phyloP scores from a whole-genome alignment of 2,329 filamentous ascomycete genomes.

The Pseudocercospora vitis region DNA sequence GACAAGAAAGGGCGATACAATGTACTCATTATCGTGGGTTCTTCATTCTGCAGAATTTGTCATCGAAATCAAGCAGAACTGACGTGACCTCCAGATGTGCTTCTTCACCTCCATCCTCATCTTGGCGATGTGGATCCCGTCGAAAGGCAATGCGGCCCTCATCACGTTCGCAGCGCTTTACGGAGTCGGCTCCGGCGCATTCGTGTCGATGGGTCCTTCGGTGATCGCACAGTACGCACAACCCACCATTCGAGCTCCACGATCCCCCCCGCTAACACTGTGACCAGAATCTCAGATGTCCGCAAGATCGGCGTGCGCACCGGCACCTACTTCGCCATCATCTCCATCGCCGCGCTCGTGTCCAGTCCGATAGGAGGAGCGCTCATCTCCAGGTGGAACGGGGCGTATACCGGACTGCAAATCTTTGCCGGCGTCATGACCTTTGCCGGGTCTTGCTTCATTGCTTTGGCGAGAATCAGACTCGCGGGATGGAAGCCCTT shows the following conservation, averaged over 20 bases:
- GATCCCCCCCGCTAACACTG: not conserved
- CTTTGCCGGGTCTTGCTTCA: constrained; percentile 44
- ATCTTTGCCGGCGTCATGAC: constrained; percentile 63
- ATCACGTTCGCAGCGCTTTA: constrained; percentile 67
- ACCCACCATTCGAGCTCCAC: constrained; percentile 49
- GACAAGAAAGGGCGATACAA: constrained; percentile 58
- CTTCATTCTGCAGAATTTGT: constrained; percentile 19
- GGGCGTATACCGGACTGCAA: constrained; percentile 60
- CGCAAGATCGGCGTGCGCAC: constrained; percentile 67
- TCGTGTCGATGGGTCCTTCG: constrained; percentile 62
- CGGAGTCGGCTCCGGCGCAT: constrained; percentile 68
- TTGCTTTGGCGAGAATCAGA: constrained; percentile 40
- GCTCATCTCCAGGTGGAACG: constrained; percentile 53
- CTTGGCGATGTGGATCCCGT: constrained; percentile 58
- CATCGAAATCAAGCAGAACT: constrained; percentile 38
- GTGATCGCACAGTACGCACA: constrained; percentile 58
- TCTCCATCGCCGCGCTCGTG: constrained; percentile 64
- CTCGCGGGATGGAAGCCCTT: constrained; percentile 34
- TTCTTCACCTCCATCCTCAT: constrained; percentile 49
- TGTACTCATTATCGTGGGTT: constrained; percentile 45
- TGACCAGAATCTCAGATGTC: constrained; percentile 58
- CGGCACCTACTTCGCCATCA: constrained; percentile 63
- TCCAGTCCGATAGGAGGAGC: constrained; percentile 49
- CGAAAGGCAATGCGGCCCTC: constrained; percentile 54
- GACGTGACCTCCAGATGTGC: constrained; percentile 40